Evolutionary conservation across 768 basidiomycete genomes (phyloP).

Genomic region (Lyophyllum shimeji): DNA sequence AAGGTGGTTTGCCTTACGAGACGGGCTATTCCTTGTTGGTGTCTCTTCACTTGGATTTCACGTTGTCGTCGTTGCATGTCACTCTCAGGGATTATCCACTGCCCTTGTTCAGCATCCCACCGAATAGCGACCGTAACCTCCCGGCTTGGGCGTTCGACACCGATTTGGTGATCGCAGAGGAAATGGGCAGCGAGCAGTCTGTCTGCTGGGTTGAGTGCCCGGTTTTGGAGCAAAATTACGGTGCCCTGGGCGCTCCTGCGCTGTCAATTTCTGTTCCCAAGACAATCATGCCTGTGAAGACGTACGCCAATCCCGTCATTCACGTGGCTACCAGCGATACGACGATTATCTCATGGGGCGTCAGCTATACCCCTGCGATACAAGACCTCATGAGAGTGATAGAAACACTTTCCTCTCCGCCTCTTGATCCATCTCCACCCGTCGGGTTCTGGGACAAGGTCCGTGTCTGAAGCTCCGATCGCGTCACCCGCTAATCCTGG

Average conservation of each 20-base stretch:
- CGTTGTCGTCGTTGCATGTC: slow-evolving; percentile 56
- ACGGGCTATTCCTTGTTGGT: slow-evolving; percentile 78
- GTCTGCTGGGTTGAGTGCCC: slow-evolving; percentile 72
- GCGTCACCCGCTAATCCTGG: not conserved
- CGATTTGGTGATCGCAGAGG: slow-evolving; percentile 85
- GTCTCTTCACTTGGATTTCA: slow-evolving; percentile 77
- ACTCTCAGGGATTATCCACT: slow-evolving; percentile 87
- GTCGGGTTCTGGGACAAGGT: slow-evolving; percentile 98
- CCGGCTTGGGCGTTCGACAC: slow-evolving; percentile 66
- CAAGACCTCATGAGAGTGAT: slow-evolving; percentile 85
- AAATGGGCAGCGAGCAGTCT: slow-evolving; percentile 68
- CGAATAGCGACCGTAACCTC: slow-evolving; percentile 33
- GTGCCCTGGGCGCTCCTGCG: slow-evolving; percentile 46
- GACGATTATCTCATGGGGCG: slow-evolving; percentile 84
- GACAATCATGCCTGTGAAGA: slow-evolving; percentile 95
- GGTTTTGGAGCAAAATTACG: slow-evolving; percentile 57
- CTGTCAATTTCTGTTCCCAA: slow-evolving; percentile 74
- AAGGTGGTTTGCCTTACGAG: slow-evolving; percentile 71
- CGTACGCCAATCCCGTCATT: slow-evolving; percentile 77
- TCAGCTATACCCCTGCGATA: slow-evolving; percentile 82
- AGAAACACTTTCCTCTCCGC: slow-evolving; percentile 75
- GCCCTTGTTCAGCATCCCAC: slow-evolving; percentile 75
- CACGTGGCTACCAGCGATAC: slow-evolving; percentile 60
- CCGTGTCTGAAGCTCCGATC: not conserved
- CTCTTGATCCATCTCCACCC: slow-evolving; percentile 78